A percentile compares a stretch with the other conserved stretches of the same genome.
Evolutionary conservation across 148 eudicot species (phyloP).

Genomic region (Drosera capensis): DNA sequence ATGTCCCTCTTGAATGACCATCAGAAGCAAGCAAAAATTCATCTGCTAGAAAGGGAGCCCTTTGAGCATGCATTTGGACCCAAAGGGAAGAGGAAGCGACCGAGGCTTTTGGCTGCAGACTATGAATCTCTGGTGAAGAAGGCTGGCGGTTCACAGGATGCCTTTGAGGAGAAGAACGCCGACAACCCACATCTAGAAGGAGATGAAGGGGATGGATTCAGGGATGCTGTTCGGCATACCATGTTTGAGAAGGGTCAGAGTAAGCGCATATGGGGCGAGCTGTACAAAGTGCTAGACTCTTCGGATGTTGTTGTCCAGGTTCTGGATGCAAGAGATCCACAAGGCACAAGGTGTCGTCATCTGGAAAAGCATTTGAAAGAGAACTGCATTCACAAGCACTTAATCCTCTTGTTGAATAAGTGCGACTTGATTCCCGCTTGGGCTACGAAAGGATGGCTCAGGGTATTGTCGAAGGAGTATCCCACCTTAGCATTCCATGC

Average conservation of each 20-base stretch:
- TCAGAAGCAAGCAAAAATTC: conserved; percentile 82
- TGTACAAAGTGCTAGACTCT: conserved; percentile 88
- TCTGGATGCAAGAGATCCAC: conserved; percentile 94
- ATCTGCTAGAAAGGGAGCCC: conserved; percentile 77
- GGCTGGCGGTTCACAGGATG: conserved; percentile 76
- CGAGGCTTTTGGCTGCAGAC: conserved; percentile 50
- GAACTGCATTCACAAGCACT: conserved; percentile 74
- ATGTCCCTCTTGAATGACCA: conserved; percentile 77
- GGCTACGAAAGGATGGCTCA: conserved; percentile 97
- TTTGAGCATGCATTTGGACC: conserved; percentile 82
- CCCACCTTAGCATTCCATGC: conserved; percentile 95
- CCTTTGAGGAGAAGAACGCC: conserved; percentile 46
- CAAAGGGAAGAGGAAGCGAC: conserved; percentile 64
- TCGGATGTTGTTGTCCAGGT: conserved; percentile 98
- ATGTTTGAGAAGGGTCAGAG: conserved; percentile 99
- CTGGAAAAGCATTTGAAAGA: conserved; percentile 85
- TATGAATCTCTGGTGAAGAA: conserved; percentile 57
- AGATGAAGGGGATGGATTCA: conserved; percentile 74
- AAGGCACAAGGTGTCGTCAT: conserved; percentile 90
- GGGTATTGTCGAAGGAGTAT: conserved; percentile 58
- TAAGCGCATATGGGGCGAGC: conserved; percentile 99
- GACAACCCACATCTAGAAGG: conserved; percentile 28
- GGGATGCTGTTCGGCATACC: conserved; percentile 81
- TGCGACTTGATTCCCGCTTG: conserved; percentile 95
- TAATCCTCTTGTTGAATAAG: conserved; percentile 83